phyloP scores from a whole-genome alignment of 306 rosid genomes.

The Neltuma alba region DNA sequence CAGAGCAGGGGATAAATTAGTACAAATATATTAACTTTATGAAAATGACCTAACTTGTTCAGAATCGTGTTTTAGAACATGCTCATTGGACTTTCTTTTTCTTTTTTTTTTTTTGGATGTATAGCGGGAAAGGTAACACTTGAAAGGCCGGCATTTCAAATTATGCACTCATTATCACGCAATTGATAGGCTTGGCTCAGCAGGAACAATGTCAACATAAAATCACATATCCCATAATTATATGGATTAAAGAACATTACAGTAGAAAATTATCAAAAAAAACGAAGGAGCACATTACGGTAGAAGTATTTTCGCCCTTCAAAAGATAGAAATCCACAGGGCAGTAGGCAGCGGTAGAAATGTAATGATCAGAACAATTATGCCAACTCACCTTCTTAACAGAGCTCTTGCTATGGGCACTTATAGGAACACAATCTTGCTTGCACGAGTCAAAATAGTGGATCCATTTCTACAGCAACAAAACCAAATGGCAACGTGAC shows the following conservation, averaged over 20 bases:
- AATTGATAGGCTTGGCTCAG: background rate
- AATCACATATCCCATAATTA: background rate
- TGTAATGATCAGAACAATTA: background rate
- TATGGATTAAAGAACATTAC: background rate
- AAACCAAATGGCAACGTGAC: background rate
- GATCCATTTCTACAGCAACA: constrained; percentile 69
- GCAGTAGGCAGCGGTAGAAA: background rate
- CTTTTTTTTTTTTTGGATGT: too few relatives aligned
- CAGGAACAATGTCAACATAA: background rate
- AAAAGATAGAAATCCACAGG: background rate
- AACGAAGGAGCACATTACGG: too few relatives aligned
- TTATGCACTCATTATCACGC: background rate
- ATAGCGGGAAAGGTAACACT: background rate
- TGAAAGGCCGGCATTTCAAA: background rate
- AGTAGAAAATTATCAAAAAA: too few relatives aligned
- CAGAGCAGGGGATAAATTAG: background rate
- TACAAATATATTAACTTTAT: background rate
- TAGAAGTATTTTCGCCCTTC: background rate
- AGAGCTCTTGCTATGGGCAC: constrained; percentile 83
- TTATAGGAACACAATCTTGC: constrained; percentile 74
- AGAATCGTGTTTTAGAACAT: background rate
- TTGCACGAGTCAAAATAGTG: constrained; percentile 60
- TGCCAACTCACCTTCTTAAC: constrained; percentile 57
- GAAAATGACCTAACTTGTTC: background rate
- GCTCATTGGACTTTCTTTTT: background rate